These are phyloP conservation scores for Magnolia kwangsiensis DNA, from an alignment of 164 flowering plant genomes.

Conservation along the genomic window DNA sequence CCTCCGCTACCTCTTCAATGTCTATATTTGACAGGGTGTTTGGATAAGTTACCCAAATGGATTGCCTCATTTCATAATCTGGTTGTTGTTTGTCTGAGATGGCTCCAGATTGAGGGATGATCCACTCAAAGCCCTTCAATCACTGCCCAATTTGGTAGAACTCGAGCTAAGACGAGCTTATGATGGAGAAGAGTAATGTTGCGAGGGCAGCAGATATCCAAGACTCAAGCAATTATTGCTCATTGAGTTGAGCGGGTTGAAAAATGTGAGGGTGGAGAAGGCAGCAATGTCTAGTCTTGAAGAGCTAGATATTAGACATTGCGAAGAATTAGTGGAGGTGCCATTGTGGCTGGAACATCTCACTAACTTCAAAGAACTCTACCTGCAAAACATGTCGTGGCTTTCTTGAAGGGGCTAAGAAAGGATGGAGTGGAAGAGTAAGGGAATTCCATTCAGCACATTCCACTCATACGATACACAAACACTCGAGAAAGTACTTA, in stretches of 20 bases:
- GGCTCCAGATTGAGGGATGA: neutral
- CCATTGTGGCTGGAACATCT: neutral
- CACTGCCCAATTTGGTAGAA: neutral
- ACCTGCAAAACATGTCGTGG: neutral
- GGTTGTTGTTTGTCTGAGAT: neutral
- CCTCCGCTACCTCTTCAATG: neutral
- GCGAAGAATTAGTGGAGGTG: neutral
- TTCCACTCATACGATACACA: no score
- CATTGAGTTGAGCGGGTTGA: neutral
- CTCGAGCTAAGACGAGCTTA: neutral
- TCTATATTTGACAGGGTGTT: neutral
- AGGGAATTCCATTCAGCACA: no score
- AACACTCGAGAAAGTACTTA: no score
- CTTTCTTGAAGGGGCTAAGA: no score
- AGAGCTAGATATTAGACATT: neutral
- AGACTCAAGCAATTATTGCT: neutral
- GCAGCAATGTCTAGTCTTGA: neutral
- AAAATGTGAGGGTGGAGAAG: neutral
- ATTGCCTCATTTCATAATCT: neutral
- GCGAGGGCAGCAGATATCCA: neutral
- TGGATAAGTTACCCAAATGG: neutral
- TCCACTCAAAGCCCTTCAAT: neutral
- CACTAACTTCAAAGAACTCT: neutral
- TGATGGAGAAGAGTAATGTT: neutral
- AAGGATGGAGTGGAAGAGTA: no score